Evolutionary conservation across 441 rosid species (phyloP).

Genomic region (Dalechampia spathulata): DNA sequence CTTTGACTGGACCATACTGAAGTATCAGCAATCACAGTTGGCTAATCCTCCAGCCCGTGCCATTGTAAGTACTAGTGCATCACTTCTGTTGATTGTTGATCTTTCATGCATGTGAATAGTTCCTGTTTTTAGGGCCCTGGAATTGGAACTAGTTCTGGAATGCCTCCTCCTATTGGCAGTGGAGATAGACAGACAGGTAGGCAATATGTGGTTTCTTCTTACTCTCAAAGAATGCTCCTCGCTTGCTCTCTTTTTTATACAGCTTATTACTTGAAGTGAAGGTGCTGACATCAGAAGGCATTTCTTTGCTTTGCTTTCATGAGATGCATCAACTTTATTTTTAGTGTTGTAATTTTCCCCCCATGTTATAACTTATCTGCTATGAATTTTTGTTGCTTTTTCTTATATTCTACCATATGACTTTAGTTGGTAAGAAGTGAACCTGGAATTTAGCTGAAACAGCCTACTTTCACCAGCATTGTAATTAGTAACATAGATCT

Average conservation of each 20-base stretch:
- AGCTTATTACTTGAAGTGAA: neutral
- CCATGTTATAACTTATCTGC: neutral
- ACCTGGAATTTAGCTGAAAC: neutral
- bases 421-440: neutral
- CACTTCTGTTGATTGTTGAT: neutral
- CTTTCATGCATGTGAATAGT: constrained; percentile 13
- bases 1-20: constrained; percentile 95
- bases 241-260: neutral
- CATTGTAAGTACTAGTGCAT: constrained; percentile 30
- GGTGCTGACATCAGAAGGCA: neutral
- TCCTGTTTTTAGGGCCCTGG: constrained; percentile 54
- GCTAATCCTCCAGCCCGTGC: constrained; percentile 74
- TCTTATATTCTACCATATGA: neutral
- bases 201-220: too few species aligned
- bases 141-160: constrained; percentile 81
- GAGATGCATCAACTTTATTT: neutral
- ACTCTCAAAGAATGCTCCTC: too few species aligned
- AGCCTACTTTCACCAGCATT: too few species aligned
- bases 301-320: neutral
- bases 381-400: neutral
- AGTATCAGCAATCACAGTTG: constrained; percentile 91
- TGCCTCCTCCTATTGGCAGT: constrained; percentile 60
- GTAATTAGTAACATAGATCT: too few species aligned
- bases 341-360: neutral
- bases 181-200: constrained; percentile 74